A percentile compares a stretch with the other conserved stretches of the same genome.
Evolutionary conservation across 345 rosid genomes (phyloP).

Genomic region (Punica granatum): DNA sequence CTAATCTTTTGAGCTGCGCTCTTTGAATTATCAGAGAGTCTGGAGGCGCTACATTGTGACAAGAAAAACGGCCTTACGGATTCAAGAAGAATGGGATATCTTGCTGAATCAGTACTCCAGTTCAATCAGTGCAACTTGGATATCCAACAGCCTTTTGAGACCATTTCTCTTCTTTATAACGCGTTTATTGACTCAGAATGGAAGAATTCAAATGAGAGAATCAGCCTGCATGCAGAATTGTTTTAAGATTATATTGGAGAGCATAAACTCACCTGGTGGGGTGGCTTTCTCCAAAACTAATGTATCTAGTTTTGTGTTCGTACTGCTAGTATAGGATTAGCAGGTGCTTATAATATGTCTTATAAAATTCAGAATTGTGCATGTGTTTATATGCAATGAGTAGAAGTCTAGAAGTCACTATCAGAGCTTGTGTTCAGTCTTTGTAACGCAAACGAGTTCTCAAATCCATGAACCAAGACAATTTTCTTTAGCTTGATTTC

Average conservation of each 20-base stretch:
- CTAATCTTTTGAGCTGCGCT: not conserved
- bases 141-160: conserved; percentile 56
- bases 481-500: not conserved
- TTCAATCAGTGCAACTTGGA: conserved; percentile 39
- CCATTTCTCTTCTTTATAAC: conserved; percentile 62
- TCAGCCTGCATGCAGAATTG: conserved; percentile 46
- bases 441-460: not conserved
- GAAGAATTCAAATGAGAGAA: conserved; percentile 40
- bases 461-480: not conserved
- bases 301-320: not conserved
- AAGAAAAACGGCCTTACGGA: conserved; percentile 45
- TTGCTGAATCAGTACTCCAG: conserved; percentile 29
- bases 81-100: conserved; percentile 64
- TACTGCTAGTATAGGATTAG: not conserved
- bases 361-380: not conserved
- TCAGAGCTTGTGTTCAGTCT: not conserved
- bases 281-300: conserved; percentile 10
- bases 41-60: conserved; percentile 64
- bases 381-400: not conserved
- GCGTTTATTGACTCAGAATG: conserved; percentile 35
- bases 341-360: not conserved
- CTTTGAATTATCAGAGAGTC: conserved; percentile 44
- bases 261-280: conserved; percentile 67
- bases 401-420: not conserved
- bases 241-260: conserved; percentile 66